Conservation (phyloP, 495 filamentous ascomycete species). For the Penicillium longicatenatum region DNA sequence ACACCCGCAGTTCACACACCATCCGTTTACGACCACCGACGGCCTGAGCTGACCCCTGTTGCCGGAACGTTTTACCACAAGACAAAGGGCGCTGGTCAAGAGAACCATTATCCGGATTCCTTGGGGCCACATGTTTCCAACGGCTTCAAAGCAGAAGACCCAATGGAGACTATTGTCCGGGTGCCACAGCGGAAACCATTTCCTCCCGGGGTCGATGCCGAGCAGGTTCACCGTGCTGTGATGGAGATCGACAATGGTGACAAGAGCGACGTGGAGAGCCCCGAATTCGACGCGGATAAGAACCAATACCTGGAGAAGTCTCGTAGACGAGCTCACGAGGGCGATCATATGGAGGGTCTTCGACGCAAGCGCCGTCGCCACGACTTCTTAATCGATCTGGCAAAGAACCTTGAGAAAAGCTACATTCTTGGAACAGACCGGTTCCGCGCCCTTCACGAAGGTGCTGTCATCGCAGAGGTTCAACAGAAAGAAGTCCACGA, state of each 20-base stretch:
- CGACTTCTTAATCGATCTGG: slow-evolving; percentile 48
- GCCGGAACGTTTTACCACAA: slow-evolving; percentile 29
- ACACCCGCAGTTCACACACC: slow-evolving; percentile 25
- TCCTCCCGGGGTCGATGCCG: slow-evolving; percentile 53
- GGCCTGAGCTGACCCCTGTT: slow-evolving; percentile 30
- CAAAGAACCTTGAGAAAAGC: slow-evolving; percentile 54
- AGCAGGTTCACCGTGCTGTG: slow-evolving; percentile 64
- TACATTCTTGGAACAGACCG: slow-evolving; percentile 54
- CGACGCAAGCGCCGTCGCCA: slow-evolving; percentile 66
- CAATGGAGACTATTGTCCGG: slow-evolving; percentile 3
- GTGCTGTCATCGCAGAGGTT: slow-evolving; percentile 78
- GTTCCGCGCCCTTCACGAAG: slow-evolving; percentile 58
- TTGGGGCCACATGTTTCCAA: slow-evolving; percentile 19
- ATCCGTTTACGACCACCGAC: slow-evolving; percentile 10
- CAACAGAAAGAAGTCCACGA: slow-evolving; percentile 86
- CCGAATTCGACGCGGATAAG: slow-evolving; percentile 62
- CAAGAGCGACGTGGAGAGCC: slow-evolving; percentile 64
- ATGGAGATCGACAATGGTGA: slow-evolving; percentile 67
- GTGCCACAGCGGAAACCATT: slow-evolving; percentile 23
- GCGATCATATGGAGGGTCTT: slow-evolving; percentile 56
- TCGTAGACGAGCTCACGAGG: slow-evolving; percentile 62
- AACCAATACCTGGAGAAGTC: slow-evolving; percentile 53
- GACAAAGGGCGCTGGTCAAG: slow-evolving; percentile 31
- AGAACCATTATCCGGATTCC: slow-evolving; percentile 22
- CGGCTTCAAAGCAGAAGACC: slow-evolving; percentile 16